Base-by-base conservation (phyloP, 371 early-diverging fungal species). In the Fennellomyces sp. region DNA sequence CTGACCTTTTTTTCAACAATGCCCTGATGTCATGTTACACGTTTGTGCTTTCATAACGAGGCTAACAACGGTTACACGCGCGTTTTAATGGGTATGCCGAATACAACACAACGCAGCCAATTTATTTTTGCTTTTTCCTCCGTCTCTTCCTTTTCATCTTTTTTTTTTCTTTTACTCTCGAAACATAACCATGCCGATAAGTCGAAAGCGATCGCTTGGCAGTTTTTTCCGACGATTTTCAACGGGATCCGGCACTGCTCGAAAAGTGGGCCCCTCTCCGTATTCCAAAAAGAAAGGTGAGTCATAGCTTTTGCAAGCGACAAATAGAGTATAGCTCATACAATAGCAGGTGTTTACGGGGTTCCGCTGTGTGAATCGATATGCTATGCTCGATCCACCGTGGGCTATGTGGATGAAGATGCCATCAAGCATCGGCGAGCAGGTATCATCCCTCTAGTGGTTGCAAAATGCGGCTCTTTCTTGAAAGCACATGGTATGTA, bases 401-500 rank as follows among this genome's bases (percentile, higher is more conserved):
- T 72, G 15, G 60, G 64, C 8, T 72, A 72, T 50, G 58, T 57
- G 7, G 72, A 72, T 41, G 65, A 61, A 23, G 53, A 53, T 33
- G 52, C 64, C 27, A 35, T 58, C 3, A 55, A 59, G 3, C 59
- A 64, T 41, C 61, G 60, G 45, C 45, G 58, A 36, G 68, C 55
- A 28, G 81, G 78, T 1, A 67, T 64, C 23, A 76, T 81, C 45
- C 81, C 81, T 8, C 69, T 75, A 10, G 72, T 78, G 7, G 76
- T 81, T 7, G 75, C 76, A 47, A 78, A 81, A 52, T 78, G 78
- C 50, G 81, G 81, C 39, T 68, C 70, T 27, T 66, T 66, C 36
- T 52, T 81, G 39, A 81, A 78, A 61, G 75, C 72, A 21, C 65
- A 76, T 52, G 81, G 81, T 78, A 64, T n/a, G n/a, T n/a, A n/a